Base-by-base conservation (phyloP, 257 asterid species). In the Asclepias syriaca region DNA sequence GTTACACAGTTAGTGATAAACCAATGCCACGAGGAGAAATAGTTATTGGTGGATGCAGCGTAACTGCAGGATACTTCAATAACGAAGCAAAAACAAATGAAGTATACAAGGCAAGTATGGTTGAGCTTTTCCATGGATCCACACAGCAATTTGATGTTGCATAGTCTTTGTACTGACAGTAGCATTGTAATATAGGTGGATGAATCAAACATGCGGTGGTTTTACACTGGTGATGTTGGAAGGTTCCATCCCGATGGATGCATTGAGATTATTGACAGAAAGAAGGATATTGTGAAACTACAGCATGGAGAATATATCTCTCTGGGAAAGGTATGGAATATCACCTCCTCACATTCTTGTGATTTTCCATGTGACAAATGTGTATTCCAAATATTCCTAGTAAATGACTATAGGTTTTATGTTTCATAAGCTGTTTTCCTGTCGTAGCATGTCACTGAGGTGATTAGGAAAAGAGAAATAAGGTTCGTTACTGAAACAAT, bases 21-120 rank as follows among this genome's bases (percentile, higher is more conserved):
- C 98, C 98, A 70, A 85, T 88, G 97, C 95, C 98, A 29, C 90
- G 97, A 65, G 98, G 98, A 80, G 98, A 92, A 77, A 85, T 92
- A 21, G 87, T 90, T 21, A 80, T 88, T 71, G 98, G 98, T 72
- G 98, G 98, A 70, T 84, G 87, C 79, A 87, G 95, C 66, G 92
- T 92, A 58, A 90, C 91, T 74, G 93, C 96, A 75, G 98, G 98
- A 75, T 92, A 92, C 78, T 92, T 88, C 78, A 90, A 87, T 74
- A 88, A 84, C 72, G 98, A 90, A 66, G 85, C 76, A 29, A 90
- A 92, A 84, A 92, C 98, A 22, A 84, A 74, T 55, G 96, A 92
- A 81, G 97, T 87, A 21, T 92, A 86, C 76, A 84, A 82, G 87
- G 97, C 87, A 79, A 16, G 72, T 65, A 51, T 51, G 79, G 68